phyloP scores from a whole-genome alignment of 2,329 filamentous ascomycete species.

The Phialocephala sp. region DNA sequence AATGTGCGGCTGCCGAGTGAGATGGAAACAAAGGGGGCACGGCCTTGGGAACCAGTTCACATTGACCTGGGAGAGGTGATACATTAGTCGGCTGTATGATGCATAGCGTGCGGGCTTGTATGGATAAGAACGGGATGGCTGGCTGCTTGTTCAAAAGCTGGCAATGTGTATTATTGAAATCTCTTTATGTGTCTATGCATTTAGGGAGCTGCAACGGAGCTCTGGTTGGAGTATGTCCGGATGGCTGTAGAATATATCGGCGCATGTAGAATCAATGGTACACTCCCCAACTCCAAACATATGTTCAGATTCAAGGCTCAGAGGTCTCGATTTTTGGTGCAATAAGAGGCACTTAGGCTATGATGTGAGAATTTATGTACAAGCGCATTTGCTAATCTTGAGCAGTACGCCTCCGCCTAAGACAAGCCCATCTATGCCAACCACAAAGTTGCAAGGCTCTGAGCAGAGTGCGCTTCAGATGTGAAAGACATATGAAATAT shows the following conservation, averaged over 20 bases:
- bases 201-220: slow-evolving; percentile 20
- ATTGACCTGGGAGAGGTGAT: slow-evolving; percentile 61
- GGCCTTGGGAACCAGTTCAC: slow-evolving; percentile 58
- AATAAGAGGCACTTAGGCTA: background rate
- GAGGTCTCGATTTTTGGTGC: background rate
- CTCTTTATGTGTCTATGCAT: slow-evolving; percentile 35
- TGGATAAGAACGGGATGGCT: slow-evolving; percentile 17
- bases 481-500: slow-evolving; percentile 4
- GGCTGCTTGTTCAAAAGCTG: slow-evolving; percentile 11
- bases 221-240: slow-evolving; percentile 34
- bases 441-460: background rate
- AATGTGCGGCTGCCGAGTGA: slow-evolving; percentile 54
- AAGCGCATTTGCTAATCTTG: background rate
- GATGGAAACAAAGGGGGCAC: slow-evolving; percentile 46
- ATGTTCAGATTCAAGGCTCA: background rate
- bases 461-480: background rate
- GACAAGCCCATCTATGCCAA: background rate
- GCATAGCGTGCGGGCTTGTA: slow-evolving; percentile 23
- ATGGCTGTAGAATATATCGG: slow-evolving; percentile 39
- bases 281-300: slow-evolving; percentile 15
- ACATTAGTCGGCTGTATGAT: slow-evolving; percentile 18
- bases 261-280: slow-evolving; percentile 35
- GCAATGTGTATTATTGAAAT: slow-evolving; percentile 34
- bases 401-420: background rate
- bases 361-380: slow-evolving; percentile 5